phyloP scores from a whole-genome alignment of 139 green algal genomes.

The Micractinium conductrix region DNA sequence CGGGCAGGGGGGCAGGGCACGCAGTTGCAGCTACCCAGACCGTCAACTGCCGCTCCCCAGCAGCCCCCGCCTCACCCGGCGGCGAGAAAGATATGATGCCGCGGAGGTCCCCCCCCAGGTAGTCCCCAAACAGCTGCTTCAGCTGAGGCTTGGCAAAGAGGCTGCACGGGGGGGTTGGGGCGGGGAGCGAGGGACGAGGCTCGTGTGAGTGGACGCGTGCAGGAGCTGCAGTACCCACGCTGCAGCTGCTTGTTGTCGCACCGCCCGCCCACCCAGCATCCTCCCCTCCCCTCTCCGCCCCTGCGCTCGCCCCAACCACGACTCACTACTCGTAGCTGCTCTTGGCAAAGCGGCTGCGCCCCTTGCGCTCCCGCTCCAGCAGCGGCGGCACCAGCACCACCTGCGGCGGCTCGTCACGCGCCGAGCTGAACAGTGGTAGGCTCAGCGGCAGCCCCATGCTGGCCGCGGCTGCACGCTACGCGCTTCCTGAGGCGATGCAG shows the following conservation, averaged over 20 bases:
- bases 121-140: constrained; percentile 69
- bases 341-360: constrained; percentile 58
- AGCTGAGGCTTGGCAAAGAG: constrained; percentile 66
- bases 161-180: constrained; percentile 1
- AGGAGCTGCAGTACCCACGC: neutral
- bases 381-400: constrained; percentile 50
- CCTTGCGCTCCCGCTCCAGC: constrained; percentile 33
- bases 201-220: neutral
- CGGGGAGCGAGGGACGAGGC: neutral
- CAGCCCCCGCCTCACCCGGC: neutral
- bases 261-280: no score
- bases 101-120: constrained; percentile 29
- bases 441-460: constrained; percentile 12
- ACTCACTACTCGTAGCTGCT: constrained; percentile 54
- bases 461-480: no score
- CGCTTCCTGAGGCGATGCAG: no score
- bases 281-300: no score
- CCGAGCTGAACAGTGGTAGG: neutral
- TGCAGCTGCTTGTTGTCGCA: no score
- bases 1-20: neutral
- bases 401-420: constrained; percentile 10
- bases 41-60: neutral
- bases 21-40: no score
- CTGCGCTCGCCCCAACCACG: neutral
- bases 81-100: constrained; percentile 46